These are phyloP conservation scores for Lachancea dasiensis DNA, from an alignment of 805 yeast species.

Conservation along the genomic window DNA sequence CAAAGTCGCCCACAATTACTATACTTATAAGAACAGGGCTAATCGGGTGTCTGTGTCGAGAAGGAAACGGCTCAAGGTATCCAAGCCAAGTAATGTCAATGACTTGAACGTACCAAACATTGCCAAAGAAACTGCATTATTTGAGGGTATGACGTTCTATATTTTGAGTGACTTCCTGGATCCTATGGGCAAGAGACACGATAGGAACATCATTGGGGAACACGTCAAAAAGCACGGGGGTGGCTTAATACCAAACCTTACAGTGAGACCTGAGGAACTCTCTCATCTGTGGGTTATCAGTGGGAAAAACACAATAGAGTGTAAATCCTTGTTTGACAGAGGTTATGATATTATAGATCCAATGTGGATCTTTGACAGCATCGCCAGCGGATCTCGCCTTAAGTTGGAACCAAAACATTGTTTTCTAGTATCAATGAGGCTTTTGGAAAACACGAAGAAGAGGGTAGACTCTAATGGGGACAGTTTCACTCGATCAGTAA, in stretches of 20 bases:
- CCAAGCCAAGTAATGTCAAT: background rate
- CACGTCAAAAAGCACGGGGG: slow-evolving; percentile 49
- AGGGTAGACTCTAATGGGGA: slow-evolving; percentile 60
- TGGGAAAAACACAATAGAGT: slow-evolving; percentile 36
- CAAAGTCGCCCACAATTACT: slow-evolving; percentile 21
- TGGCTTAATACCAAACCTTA: slow-evolving; percentile 27
- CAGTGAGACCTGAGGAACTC: slow-evolving; percentile 10
- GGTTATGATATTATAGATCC: slow-evolving; percentile 63
- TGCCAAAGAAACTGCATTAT: slow-evolving; percentile 32
- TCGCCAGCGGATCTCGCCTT: slow-evolving; percentile 30
- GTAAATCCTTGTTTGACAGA: slow-evolving; percentile 33
- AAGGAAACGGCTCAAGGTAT: slow-evolving; percentile 4
- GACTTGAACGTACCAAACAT: background rate
- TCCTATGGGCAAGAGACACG: slow-evolving; percentile 17
- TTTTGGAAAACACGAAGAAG: slow-evolving; percentile 22
- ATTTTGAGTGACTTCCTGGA: slow-evolving; percentile 47
- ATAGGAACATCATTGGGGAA: slow-evolving; percentile 29
- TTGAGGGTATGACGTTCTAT: slow-evolving; percentile 42
- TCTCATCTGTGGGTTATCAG: slow-evolving; percentile 32
- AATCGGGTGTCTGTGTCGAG: slow-evolving; percentile 13
- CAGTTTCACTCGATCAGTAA: slow-evolving; percentile 37
- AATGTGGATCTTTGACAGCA: slow-evolving; percentile 47
- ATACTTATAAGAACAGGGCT: slow-evolving; percentile 11
- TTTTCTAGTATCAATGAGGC: slow-evolving; percentile 35
- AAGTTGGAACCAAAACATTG: slow-evolving; percentile 59